Base-by-base conservation (phyloP, 2,329 filamentous ascomycete species). In the Grosmannia huntii region DNA sequence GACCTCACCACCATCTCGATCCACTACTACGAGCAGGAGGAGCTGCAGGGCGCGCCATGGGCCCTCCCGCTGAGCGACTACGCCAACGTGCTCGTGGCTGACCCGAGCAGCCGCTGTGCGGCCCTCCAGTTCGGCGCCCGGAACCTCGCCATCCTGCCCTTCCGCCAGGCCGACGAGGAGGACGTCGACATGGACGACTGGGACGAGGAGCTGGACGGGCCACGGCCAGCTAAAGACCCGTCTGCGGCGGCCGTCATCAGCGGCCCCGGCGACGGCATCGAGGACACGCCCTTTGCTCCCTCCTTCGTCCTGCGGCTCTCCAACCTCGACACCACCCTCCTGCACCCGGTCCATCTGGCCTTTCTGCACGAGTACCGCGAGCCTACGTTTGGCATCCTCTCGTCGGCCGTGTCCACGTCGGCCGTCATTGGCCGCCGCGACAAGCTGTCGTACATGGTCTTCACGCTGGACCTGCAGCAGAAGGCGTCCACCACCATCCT, bases 331-430 rank as follows among this genome's bases (percentile, higher is more conserved):
- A 88, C 91, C 62, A 84, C 82, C 62, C 79, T 99, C 65, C 83
- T 92, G 60, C 88, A 96, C 71, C 90, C 92, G 54, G 84, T 96
- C 67, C 89, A 96, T 68, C 82, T 99, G 67, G 86, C 89, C 58
- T 99, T 99, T 71, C 76, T 99, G 63, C 83, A 97, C 78, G 92
- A 97, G 74, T 99, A 99, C 72, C 86, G 94, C 70, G 94, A 97
- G 72, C 92, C 94, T 14, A 99, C 94, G 0, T 96, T 99, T 73
- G 94, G 92, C 59, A 91, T 99, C 61, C 77, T 99, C 49, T 94
- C 90, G 53, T 89, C 91, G 1, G 85, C 84, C 56, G 76, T 83
- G 62, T 78, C 85, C 41, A 83, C 86, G 16, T 91, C 90, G n/a
- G 78, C 80, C 58, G 85, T 89, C 3, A 76, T 97, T 57, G 87